phyloP scores from a whole-genome alignment of 2,329 filamentous ascomycete species.

The Mycocentrospora acerina region DNA sequence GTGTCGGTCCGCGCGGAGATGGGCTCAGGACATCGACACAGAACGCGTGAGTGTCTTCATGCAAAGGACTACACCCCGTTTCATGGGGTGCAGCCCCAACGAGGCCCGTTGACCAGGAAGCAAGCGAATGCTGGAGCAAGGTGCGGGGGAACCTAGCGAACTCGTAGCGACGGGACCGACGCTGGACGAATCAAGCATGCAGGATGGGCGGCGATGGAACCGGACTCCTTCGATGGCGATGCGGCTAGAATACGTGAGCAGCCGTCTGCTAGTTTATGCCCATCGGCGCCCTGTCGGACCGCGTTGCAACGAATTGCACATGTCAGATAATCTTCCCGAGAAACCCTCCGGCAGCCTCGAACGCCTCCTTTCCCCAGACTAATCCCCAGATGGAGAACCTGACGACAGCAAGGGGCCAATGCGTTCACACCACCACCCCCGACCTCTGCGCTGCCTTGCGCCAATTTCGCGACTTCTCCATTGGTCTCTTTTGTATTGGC shows the following conservation, averaged over 20 bases:
- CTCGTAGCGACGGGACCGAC: conserved; percentile 17
- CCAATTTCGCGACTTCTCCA: conserved; percentile 23
- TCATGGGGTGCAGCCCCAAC: no score
- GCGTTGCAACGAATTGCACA: no score
- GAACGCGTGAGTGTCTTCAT: no score
- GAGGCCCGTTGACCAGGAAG: conserved; percentile 12
- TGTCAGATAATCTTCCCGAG: no score
- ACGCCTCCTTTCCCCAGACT: conserved; percentile 14
- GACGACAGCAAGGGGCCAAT: conserved; percentile 6
- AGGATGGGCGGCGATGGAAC: neutral
- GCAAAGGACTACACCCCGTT: no score
- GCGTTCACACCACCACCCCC: conserved; percentile 12
- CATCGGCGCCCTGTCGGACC: no score
- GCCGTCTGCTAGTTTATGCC: no score
- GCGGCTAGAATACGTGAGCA: no score
- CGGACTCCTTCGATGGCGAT: no score
- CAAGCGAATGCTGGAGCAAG: conserved; percentile 8
- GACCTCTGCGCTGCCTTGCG: conserved; percentile 22
- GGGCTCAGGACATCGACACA: neutral
- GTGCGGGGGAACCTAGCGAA: conserved; percentile 8
- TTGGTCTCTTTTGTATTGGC: conserved; percentile 20
- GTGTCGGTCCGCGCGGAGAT: conserved; percentile 14
- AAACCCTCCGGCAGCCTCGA: no score
- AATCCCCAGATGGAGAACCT: conserved; percentile 10
- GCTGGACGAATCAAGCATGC: conserved; percentile 9